These are phyloP conservation scores for Fragaria nilgerrensis DNA, from an alignment of 306 rosid species.

Conservation along the genomic window DNA sequence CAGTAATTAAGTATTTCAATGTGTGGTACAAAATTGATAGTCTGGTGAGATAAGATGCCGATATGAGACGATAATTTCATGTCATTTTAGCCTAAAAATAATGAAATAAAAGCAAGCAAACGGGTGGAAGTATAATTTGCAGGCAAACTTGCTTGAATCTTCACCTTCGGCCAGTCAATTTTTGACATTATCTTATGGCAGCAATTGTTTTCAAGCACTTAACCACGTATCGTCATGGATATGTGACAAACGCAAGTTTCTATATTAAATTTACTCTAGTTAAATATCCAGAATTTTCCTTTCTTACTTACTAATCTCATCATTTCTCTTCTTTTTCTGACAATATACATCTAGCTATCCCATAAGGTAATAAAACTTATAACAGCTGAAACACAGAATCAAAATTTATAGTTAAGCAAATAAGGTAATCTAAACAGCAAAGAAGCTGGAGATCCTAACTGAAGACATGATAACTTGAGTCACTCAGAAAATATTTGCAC, in stretches of 20 bases:
- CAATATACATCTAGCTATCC: background rate
- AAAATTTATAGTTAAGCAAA: conserved; percentile 1
- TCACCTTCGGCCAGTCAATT: background rate
- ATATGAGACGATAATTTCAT: background rate
- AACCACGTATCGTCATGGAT: background rate
- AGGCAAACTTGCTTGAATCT: background rate
- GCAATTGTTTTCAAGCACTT: background rate
- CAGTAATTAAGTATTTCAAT: background rate
- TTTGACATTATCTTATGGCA: background rate
- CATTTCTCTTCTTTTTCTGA: background rate
- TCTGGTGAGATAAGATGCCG: background rate
- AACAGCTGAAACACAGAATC: background rate
- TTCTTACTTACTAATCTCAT: background rate
- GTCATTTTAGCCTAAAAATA: background rate
- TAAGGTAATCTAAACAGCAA: background rate
- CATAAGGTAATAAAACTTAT: background rate
- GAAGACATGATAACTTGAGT: background rate
- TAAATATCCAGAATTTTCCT: background rate
- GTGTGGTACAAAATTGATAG: background rate
- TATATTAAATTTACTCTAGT: background rate
- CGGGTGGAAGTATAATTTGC: background rate
- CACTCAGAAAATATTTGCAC: background rate
- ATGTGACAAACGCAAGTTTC: background rate
- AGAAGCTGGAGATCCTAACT: background rate
- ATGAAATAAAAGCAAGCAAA: background rate